Evolutionary conservation across 345 rosid species (phyloP), one percentile per base, ranked within the genome.

Genomic region (Kernera saxatilis): DNA sequence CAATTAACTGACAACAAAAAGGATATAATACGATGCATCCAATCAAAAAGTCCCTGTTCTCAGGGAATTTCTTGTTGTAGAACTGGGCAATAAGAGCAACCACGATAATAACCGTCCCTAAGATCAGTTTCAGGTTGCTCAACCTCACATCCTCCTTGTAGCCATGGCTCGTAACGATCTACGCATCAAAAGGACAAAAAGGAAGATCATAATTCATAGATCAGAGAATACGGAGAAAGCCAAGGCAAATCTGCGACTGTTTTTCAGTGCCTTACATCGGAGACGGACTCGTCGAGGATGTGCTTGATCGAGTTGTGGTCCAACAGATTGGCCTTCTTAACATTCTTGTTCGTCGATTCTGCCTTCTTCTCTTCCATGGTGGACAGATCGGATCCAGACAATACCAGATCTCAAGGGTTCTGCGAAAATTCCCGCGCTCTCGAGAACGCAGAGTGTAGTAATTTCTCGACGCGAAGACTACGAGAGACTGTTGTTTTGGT

Each of bases 31-130:
- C 85, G 63, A 95, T 88, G 89, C 99, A 95, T 40, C 73, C 87
- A 68, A 95, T 88, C 82, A 92, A 75, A 73, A 92, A 92, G 37
- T 90, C 87, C 4, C 83, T 76, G 64, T 95, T 95, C 85, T 95
- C 96, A 1, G 98, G 98, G 78, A 95, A 95, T 73, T 95, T 95
- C 86, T 92, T 95, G 54, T 92, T 95, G 96, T 95, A 95, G 67
- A 95, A 95, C 84, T 95, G 99, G 48, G 98, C 98, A 70, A 90
- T 64, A 49, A 95, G 91, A 51, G 99, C 99, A 52, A 92, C 86
- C 1, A 60, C 71, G 53, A 95, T 89, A 27, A 92, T 84, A 7
- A 88, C 70, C 30, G 83, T 39, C 45, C 99, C 99, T 58, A 92
- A 44, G 29, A 87, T 58, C 87, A 95, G 44, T 51, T 85, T 85